phyloP scores from a whole-genome alignment of 345 rosid genomes.

The Adansonia digitata region DNA sequence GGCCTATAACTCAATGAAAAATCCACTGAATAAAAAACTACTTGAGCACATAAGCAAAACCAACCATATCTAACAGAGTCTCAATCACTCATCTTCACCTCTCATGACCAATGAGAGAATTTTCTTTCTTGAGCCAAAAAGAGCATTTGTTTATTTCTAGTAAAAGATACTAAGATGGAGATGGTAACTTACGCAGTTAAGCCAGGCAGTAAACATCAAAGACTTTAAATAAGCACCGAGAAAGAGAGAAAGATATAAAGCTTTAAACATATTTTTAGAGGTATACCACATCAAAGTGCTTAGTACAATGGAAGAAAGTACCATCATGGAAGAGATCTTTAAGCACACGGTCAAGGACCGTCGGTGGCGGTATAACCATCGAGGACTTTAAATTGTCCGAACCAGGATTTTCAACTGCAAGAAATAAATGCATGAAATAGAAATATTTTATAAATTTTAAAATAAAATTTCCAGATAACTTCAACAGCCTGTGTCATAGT shows the following conservation, averaged over 20 bases:
- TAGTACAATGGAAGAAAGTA: conserved; percentile 18
- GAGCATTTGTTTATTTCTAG: background rate
- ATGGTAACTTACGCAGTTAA: background rate
- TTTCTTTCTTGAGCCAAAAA: background rate
- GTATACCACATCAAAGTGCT: background rate
- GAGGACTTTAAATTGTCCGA: conserved; percentile 65
- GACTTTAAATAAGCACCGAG: background rate
- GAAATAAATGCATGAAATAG: background rate
- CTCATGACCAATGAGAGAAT: background rate
- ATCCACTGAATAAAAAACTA: background rate
- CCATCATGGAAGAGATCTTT: conserved; percentile 91
- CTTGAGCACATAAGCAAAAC: conserved; percentile 5
- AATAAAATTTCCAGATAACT: conserved; percentile 12
- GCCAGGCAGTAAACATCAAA: background rate
- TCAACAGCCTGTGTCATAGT: conserved; percentile 11
- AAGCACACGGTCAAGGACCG: conserved; percentile 84
- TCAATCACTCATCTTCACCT: background rate
- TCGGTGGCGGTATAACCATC: conserved; percentile 74
- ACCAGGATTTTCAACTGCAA: conserved; percentile 65
- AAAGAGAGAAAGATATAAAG: background rate
- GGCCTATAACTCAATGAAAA: background rate
- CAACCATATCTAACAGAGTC: background rate
- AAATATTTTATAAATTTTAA: conserved; percentile 2
- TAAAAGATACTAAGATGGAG: background rate
- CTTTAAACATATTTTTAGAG: conserved; percentile 3